Evolutionary conservation across 441 rosid genomes (phyloP).

Genomic region (Jatropha podagrica): DNA sequence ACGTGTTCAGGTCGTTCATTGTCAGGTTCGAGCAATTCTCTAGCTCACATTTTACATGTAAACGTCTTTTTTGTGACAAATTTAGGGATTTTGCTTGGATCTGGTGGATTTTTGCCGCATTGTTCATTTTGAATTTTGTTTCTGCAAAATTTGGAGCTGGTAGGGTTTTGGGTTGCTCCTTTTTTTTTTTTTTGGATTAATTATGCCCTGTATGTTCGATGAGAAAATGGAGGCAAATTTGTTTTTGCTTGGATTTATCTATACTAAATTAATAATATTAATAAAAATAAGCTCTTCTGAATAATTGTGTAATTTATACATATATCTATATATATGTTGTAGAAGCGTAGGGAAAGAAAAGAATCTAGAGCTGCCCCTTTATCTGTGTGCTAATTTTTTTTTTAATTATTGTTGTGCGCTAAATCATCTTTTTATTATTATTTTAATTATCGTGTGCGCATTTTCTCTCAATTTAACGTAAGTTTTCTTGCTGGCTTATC

Average conservation of each 20-base stretch:
- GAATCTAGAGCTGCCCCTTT: conserved; percentile 3
- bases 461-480: background rate
- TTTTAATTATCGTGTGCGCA: background rate
- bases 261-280: background rate
- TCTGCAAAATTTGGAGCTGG: background rate
- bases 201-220: conserved; percentile 19
- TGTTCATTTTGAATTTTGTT: background rate
- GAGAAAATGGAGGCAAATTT: conserved; percentile 15
- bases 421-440: too few species aligned
- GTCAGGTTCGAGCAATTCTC: conserved; percentile 19
- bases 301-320: background rate
- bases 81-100: conserved; percentile 27
- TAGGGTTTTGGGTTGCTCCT: conserved; percentile 9
- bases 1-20: conserved; percentile 16
- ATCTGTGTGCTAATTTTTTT: too few species aligned
- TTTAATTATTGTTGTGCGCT: too few species aligned
- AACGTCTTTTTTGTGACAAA: conserved; percentile 9
- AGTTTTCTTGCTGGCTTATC: background rate
- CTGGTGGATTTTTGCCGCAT: conserved; percentile 17
- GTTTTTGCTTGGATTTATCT: background rate
- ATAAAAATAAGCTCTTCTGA: conserved; percentile 1
- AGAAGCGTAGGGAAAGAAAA: conserved; percentile 22
- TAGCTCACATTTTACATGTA: conserved; percentile 19
- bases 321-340: background rate
- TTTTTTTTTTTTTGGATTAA: background rate